Evolutionary conservation across 441 rosid species (phyloP), one percentile per base, ranked within the genome.

Genomic region (Eutrema salsugineum): DNA sequence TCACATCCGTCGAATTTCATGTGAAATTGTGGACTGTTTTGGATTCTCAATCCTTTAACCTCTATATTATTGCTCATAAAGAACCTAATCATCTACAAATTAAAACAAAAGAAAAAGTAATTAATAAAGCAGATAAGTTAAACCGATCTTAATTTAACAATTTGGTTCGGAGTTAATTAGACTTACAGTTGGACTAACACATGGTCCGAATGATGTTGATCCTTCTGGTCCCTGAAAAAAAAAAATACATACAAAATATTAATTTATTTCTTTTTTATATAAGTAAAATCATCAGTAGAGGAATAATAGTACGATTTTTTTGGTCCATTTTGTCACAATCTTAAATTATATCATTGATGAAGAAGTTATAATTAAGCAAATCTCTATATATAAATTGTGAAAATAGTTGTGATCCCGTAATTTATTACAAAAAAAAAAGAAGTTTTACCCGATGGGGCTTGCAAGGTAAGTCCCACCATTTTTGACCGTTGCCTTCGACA

Each of bases 401-500:
- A 5, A 60, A 48, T 24, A 24, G 24, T 40, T 0, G 35, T 24
- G 36, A 56, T 30, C 43, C 3, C 7, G 24, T 49, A n/a, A 33
- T 6, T 8, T 14, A 20, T 28, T 5, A 28, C 32, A 28, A 28
- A 5, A 28, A 6, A 30, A 30, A 30, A 7, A 1, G 48, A 16
- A n/a, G 27, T 57, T 92, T 57, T 92, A 94, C 99, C 89, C 94
- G 77, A 78, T 94, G 99, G 17, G 99, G 99, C 71, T 94, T 94
- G 89, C 99, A 92, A 59, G 99, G 99, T 36, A 94, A 85, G 39
- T 94, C 98, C 99, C 99, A 94, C 99, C 99, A 94, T 44, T 88
- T 81, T 78, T 85, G 91, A 59, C 99, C 99, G 65, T 94, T 94
- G 58, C 99, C 99, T 86, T 94, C 97, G 38, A 94, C 83, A 69